A percentile compares a stretch with the other conserved stretches of the same genome.
Conservation (phyloP, 208 protist species). For the Borovskyia barvae region DNA sequence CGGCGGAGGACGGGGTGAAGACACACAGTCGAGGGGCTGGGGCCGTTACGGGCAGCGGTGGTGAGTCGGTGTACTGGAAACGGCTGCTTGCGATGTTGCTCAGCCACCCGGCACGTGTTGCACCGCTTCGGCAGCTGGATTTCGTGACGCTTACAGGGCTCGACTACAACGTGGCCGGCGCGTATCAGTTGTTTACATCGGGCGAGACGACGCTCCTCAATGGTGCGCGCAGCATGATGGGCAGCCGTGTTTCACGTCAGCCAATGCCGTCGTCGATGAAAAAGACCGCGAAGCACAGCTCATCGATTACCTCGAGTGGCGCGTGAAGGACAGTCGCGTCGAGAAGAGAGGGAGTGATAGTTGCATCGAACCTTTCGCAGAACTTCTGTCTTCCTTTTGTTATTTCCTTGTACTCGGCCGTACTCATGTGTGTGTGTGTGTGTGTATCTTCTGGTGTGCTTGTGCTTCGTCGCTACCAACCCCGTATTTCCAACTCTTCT, state of each 20-base stretch:
- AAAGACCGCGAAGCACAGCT: no score
- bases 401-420: not conserved
- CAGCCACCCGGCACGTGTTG: conserved; percentile 39
- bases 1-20: not conserved
- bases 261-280: no score
- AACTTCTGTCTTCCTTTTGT: not conserved
- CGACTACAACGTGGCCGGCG: conserved; percentile 70
- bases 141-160: conserved; percentile 79
- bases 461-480: no score
- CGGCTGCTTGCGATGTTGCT: conserved; percentile 49
- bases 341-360: not conserved
- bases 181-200: conserved; percentile 62
- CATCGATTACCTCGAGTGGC: no score
- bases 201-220: conserved; percentile 43
- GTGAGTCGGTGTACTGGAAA: conserved; percentile 62
- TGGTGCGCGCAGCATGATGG: conserved; percentile 29
- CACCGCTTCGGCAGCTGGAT: conserved; percentile 66
- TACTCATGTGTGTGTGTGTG: not conserved
- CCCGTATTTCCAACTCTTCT: no score
- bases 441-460: not conserved
- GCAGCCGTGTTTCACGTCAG: no score
- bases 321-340: no score
- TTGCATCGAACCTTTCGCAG: not conserved
- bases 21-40: not conserved
- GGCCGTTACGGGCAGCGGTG: not conserved